Base-by-base conservation (phyloP, 192 early-diverging fungal species). In the Coemansia sp. region DNA sequence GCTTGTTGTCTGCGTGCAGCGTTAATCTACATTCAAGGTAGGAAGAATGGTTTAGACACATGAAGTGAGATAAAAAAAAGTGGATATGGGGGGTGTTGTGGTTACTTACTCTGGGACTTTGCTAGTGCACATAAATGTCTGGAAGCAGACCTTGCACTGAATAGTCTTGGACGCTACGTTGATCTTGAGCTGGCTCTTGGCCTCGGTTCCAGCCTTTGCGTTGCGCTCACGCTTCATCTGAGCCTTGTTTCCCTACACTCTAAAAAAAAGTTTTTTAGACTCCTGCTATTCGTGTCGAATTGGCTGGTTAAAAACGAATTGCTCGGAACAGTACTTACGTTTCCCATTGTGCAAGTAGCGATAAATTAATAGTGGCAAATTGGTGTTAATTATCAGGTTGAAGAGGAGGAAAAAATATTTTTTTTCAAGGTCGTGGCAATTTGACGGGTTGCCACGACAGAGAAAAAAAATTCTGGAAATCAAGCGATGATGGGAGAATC, bases 81-180 rank as follows among this genome's bases (percentile, higher is more conserved):
- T 60, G 57, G 33, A 5, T 60, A 5, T n/a, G 27, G 33, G 31
- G 29, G 18, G 29, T 18, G 5, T 2, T 3, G 20, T 11, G 4
- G 29, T 16, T 87, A 87, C 80, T 91, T 90, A 62, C 87, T 75
- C 46, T 91, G 83, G 64, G 89, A 82, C 11, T 18, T 60, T 60
- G 57, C 57, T 60, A 18, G 93, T 96, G 81, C 92, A 89, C 58
- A 96, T 77, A 80, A 96, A 96, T 18, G 91, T 91, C 70, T 90
- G 89, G 44, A 87, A 77, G 87, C 95, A 96, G 15, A 89, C 84
- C 60, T 85, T 71, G 85, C 95, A 96, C 38, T 91, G 84, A 68
- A 92, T 88, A 71, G 73, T 93, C 80, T 91, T 94, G 34, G 95
- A 94, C 34, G 87, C 87, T 67, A 92, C 89, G 76, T 96, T 96